Base-by-base conservation (phyloP, 208 protist genomes). In the Trypanosoma platydactyli region DNA sequence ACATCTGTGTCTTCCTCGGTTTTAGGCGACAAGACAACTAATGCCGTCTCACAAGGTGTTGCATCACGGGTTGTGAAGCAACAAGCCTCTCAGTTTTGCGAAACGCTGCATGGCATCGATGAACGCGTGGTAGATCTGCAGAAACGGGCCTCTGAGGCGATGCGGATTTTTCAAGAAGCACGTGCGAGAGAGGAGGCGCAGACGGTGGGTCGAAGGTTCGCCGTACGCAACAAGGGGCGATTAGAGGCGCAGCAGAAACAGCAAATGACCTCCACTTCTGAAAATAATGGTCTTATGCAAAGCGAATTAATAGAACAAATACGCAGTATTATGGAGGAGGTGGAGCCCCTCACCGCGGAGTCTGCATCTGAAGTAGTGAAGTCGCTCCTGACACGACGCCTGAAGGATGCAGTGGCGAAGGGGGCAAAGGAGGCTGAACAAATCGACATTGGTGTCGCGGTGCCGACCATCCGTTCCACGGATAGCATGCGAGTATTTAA, bases 1-100 rank as follows among this genome's bases (percentile, higher is more conserved):
- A 91, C 89, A 5, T 72, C 84, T 30, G 89, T 95, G 50, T 91
- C 86, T 33, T 96, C 91, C 42, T 94, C 88, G 4, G 75, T 92
- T 44, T 55, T 70, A 15, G 91, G 84, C 7, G 88, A 94, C 58
- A 85, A 83, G 65, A 82, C 80, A 25, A 83, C 74, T 27, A 92
- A 84, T 65, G 73, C 86, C 1, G 73, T 89, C 41, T 78, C 87
- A 11, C 86, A 94, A 57, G 52, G 73, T 20, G 81, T 78, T n/a
- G 90, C 86, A 18, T 83, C 80, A 3, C 78, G 75, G 38, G 74
- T 92, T 33, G 66, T 95, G 40, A 71, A 72, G 15, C 58, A 84
- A 52, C 91, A 96, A 65, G 67, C 84, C 41, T 70, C 73, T 58
- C 81, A 84, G 79, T 88, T 94, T 72, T 91, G 84, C 65, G 80